Conservation (phyloP, 805 yeast species). For the Candida tibetensis region DNA sequence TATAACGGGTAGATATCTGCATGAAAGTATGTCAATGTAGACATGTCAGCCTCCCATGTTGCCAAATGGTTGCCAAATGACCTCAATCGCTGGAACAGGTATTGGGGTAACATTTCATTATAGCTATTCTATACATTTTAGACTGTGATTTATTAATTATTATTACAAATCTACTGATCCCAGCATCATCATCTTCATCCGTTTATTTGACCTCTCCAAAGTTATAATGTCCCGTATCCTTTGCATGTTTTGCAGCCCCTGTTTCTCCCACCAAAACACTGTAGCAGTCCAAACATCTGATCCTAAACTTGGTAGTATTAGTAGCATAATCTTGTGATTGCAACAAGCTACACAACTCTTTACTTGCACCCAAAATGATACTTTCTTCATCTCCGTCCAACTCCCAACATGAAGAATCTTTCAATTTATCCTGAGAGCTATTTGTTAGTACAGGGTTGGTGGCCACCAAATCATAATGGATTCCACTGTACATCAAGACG, state of each 20-base stretch:
- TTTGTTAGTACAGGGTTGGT: background rate
- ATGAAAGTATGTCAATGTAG: too few relatives aligned
- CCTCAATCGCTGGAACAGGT: too few relatives aligned
- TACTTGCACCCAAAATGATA: slow-evolving; percentile 35
- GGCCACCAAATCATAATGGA: slow-evolving; percentile 66
- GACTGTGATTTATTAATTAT: too few relatives aligned
- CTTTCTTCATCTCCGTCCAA: slow-evolving; percentile 27
- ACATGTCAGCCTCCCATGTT: too few relatives aligned
- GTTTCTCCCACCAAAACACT: slow-evolving; percentile 55
- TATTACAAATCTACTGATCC: too few relatives aligned
- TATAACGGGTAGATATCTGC: too few relatives aligned
- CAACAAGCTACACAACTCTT: slow-evolving; percentile 41
- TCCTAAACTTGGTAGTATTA: slow-evolving; percentile 57
- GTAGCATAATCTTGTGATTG: slow-evolving; percentile 58
- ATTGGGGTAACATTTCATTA: too few relatives aligned
- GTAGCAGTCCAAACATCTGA: slow-evolving; percentile 58
- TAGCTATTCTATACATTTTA: too few relatives aligned
- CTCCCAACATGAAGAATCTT: slow-evolving; percentile 44
- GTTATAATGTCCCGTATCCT: slow-evolving; percentile 53
- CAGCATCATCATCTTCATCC: too few relatives aligned
- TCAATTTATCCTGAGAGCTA: slow-evolving; percentile 19
- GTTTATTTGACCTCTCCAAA: slow-evolving; percentile 55
- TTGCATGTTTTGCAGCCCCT: slow-evolving; percentile 64
- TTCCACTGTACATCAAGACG: slow-evolving; percentile 62
- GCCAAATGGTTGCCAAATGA: too few relatives aligned